Base-by-base conservation (phyloP, 73 alveolate species). In the Paramecium bursaria region DNA sequence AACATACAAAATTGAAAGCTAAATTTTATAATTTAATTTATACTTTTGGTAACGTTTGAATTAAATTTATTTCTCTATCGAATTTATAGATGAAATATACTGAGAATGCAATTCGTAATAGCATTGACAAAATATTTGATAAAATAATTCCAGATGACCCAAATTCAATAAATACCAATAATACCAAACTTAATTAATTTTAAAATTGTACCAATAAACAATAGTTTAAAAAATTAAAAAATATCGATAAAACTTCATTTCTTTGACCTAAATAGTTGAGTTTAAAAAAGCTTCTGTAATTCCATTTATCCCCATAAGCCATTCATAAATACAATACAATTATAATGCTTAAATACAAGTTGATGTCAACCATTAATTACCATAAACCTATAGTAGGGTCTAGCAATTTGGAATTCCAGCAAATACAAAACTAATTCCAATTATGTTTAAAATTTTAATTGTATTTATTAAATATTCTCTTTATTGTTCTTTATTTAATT, bases 241-340 rank as follows among this genome's bases (percentile, higher is more conserved):
- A 52, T 75, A 50, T 50, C 88, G 48, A 22, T 75, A 75, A 27
- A 50, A 50, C 35, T 55, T n/a, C 35, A 75, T 55, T 27, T 75
- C 75, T 29, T 23, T 27, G n/a, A 46, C 50, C 17, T 33, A 53
- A 3, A 75, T 75, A 27, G 88, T 75, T 10, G 77, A 46, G 35
- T 75, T 44, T 25, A 75, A 75, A 15, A 49, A 75, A 14, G 75
- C 60, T 29, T 75, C 88, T 2, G 88, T 75, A 1, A 75, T 50
- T 3, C 88, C 88, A 75, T 75, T 75, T 4, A 75, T 50, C 14
- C 88, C 88, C 88, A 75, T 75, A 1, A 75, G 39, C 88, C 88
- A 75, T 6, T 49, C 75, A 55, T 75, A 75, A 3, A 75, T 17
- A 51, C 88, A 75, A 29, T 75, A 75, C 2, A 61, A 30, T 75